A percentile compares a stretch with the other conserved stretches of the same genome.
Evolutionary conservation across 1,139 yeast genomes (phyloP).

Genomic region (Magnusiomyces tetraspermus): DNA sequence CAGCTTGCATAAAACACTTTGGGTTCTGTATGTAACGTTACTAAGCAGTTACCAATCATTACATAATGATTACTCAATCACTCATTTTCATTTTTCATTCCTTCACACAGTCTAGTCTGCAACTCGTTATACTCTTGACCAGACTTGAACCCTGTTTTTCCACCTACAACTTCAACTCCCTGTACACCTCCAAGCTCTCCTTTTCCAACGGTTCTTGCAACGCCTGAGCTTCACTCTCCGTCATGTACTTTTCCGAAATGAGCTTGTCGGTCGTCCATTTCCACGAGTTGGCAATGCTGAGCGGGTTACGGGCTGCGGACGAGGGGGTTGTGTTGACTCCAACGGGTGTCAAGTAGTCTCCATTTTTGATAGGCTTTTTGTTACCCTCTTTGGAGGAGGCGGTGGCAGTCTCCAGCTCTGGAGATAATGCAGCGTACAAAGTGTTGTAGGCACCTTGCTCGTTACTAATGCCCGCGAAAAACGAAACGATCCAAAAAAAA

Average conservation of each 20-base stretch:
- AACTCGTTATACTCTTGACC: too few relatives aligned
- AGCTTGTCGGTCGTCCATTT: slow-evolving; percentile 69
- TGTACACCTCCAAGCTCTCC: too few relatives aligned
- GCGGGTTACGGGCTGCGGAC: slow-evolving; percentile 47
- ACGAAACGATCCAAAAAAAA: slow-evolving; percentile 56
- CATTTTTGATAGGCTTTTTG: slow-evolving; percentile 36
- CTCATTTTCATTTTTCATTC: too few relatives aligned
- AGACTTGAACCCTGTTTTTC: too few relatives aligned
- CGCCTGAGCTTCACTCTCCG: neutral
- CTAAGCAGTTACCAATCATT: too few relatives aligned
- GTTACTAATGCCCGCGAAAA: slow-evolving; percentile 56
- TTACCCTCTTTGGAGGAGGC: too few relatives aligned
- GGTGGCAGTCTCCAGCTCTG: too few relatives aligned
- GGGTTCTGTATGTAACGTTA: too few relatives aligned
- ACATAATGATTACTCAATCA: too few relatives aligned
- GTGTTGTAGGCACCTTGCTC: slow-evolving; percentile 68
- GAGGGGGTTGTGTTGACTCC: slow-evolving; percentile 52
- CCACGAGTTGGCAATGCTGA: slow-evolving; percentile 66
- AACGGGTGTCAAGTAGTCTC: slow-evolving; percentile 45
- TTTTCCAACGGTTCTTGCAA: slow-evolving; percentile 1
- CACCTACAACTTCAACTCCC: too few relatives aligned
- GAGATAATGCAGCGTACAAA: slow-evolving; percentile 53
- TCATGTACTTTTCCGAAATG: neutral
- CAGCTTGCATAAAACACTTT: too few relatives aligned
- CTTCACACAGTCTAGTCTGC: too few relatives aligned